phyloP scores from a whole-genome alignment of 352 stramenopile species.

The Phytophthora boehmeriae region DNA sequence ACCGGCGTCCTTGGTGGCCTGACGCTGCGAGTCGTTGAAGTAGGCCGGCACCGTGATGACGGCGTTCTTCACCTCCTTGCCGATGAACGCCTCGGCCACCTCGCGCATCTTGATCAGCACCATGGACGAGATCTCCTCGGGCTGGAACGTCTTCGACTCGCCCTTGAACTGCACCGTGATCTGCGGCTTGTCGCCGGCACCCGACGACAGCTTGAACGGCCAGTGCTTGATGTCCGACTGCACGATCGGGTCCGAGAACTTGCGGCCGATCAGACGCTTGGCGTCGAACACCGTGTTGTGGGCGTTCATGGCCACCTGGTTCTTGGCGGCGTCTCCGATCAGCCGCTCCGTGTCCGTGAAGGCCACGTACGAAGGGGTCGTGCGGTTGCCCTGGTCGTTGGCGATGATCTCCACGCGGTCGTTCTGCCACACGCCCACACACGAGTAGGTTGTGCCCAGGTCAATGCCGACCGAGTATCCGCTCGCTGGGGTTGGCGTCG shows the following conservation, averaged over 20 bases:
- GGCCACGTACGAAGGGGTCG: constrained; percentile 94
- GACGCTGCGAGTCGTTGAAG: constrained; percentile 93
- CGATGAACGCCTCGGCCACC: constrained; percentile 57
- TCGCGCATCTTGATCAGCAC: constrained; percentile 69
- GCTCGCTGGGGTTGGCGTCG: too few species aligned
- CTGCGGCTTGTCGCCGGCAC: constrained; percentile 55
- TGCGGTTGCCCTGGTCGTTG: constrained; percentile 95
- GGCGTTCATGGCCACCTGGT: constrained; percentile 92
- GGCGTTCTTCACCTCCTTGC: constrained; percentile 50
- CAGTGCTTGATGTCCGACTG: constrained; percentile 74
- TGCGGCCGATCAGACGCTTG: constrained; percentile 95
- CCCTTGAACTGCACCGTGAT: constrained; percentile 71
- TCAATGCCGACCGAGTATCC: constrained; percentile 71
- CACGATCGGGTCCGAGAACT: constrained; percentile 90
- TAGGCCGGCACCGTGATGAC: constrained; percentile 94
- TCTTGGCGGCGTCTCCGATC: constrained; percentile 94
- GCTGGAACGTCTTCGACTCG: constrained; percentile 58
- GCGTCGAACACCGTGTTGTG: constrained; percentile 96
- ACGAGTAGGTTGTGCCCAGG: constrained; percentile 93
- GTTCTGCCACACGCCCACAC: constrained; percentile 94
- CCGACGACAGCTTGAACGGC: constrained; percentile 62
- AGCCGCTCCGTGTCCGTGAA: constrained; percentile 94
- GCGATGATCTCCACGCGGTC: constrained; percentile 94
- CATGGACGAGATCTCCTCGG: constrained; percentile 77
- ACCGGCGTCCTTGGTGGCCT: constrained; percentile 92